Percentiles rank a stretch among this genome's conserved stretches.
These are phyloP conservation scores for Plantago ovata DNA, from an alignment of 257 asterid species.

Conservation along the genomic window DNA sequence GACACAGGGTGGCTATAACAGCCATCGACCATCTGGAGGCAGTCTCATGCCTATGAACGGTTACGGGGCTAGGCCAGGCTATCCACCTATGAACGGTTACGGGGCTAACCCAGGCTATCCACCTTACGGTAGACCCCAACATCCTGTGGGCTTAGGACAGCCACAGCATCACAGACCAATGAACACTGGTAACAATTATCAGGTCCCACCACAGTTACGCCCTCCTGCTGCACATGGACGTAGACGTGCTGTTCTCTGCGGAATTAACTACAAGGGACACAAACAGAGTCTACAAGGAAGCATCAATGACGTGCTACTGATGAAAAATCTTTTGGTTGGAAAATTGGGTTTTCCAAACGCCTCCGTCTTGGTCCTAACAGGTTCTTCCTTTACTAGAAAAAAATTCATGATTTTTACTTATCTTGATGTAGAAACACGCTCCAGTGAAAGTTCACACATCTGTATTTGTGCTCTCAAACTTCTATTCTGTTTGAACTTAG, in stretches of 20 bases:
- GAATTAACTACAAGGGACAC: slow-evolving; percentile 54
- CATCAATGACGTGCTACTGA: slow-evolving; percentile 46
- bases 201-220: slow-evolving; percentile 23
- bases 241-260: slow-evolving; percentile 68
- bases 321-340: slow-evolving; percentile 45
- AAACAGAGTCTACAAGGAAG: slow-evolving; percentile 53
- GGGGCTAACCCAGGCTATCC: slow-evolving; percentile 10
- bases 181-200: slow-evolving; percentile 16
- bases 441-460: no score
- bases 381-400: slow-evolving; percentile 20
- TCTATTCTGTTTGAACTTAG: no score
- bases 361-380: slow-evolving; percentile 62
- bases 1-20: slow-evolving; percentile 17
- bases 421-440: no score
- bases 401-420: background rate
- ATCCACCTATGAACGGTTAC: slow-evolving; percentile 1
- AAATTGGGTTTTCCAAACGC: slow-evolving; percentile 55
- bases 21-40: slow-evolving; percentile 21
- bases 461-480: no score
- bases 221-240: slow-evolving; percentile 37
- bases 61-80: no score
- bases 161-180: slow-evolving; percentile 9
- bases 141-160: background rate
- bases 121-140: slow-evolving; percentile 6
- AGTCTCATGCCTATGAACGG: slow-evolving; percentile 1